phyloP scores from a whole-genome alignment of 345 rosid species.

The Lepidium africanum region DNA sequence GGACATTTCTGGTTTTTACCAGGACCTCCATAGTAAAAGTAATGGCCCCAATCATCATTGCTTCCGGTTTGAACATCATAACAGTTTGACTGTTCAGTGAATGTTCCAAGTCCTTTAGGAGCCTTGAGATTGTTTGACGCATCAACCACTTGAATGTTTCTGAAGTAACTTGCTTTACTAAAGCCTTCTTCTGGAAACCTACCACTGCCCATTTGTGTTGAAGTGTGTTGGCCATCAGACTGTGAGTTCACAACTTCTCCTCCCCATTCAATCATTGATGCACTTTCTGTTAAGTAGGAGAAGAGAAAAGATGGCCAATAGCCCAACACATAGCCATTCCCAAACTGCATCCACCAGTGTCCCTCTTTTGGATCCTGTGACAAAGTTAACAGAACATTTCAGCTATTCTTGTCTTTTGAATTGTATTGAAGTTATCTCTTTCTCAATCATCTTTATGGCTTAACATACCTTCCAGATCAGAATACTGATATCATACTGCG shows the following conservation, averaged over 20 bases:
- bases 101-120: slow-evolving; percentile 81
- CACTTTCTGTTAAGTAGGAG: slow-evolving; percentile 85
- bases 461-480: slow-evolving; percentile 88
- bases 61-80: slow-evolving; percentile 82
- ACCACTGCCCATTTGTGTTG: slow-evolving; percentile 98
- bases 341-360: slow-evolving; percentile 99
- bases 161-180: slow-evolving; percentile 84
- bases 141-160: slow-evolving; percentile 87
- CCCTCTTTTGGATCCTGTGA: slow-evolving; percentile 90
- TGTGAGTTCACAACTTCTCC: slow-evolving; percentile 95
- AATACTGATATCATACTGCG: slow-evolving; percentile 94
- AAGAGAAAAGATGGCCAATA: slow-evolving; percentile 96
- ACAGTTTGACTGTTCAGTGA: slow-evolving; percentile 90
- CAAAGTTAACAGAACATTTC: slow-evolving; percentile 6
- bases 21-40: slow-evolving; percentile 94
- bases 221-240: slow-evolving; percentile 75
- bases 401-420: not conserved
- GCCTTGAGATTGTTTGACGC: slow-evolving; percentile 86
- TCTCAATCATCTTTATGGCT: not conserved
- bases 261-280: slow-evolving; percentile 98
- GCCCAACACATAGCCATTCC: slow-evolving; percentile 74
- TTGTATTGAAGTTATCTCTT: not conserved
- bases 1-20: slow-evolving; percentile 77
- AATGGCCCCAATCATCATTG: slow-evolving; percentile 97
- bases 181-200: slow-evolving; percentile 91